A percentile compares a stretch with the other conserved stretches of the same genome.
Evolutionary conservation across 164 flowering plant genomes (phyloP).

Genomic region (Stephania cephalantha): DNA sequence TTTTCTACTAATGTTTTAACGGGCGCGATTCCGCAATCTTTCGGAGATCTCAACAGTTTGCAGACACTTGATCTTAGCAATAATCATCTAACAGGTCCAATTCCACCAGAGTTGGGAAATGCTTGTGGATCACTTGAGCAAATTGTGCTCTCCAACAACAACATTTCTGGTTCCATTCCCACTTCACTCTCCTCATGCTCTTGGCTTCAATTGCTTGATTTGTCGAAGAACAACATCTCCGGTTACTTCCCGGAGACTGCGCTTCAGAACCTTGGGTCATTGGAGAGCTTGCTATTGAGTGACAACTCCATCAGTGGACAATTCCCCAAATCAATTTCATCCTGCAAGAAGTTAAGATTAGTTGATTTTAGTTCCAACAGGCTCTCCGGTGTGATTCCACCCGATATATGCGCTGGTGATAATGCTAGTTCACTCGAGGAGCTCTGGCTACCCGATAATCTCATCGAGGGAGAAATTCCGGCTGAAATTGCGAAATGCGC

Average conservation of each 20-base stretch:
- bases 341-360: constrained; percentile 39
- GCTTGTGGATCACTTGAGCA: constrained; percentile 52
- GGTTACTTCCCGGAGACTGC: constrained; percentile 59
- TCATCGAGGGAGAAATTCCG: constrained; percentile 56
- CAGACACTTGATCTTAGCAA: constrained; percentile 62
- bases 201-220: constrained; percentile 50
- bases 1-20: constrained; percentile 42
- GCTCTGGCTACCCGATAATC: constrained; percentile 68
- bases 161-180: constrained; percentile 64
- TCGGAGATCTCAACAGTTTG: constrained; percentile 40
- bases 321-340: constrained; percentile 53
- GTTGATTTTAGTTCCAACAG: constrained; percentile 74
- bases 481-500: constrained; percentile 43
- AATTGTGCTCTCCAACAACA: constrained; percentile 50
- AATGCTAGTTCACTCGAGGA: constrained; percentile 54
- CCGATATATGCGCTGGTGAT: constrained; percentile 61
- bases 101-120: constrained; percentile 54
- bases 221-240: constrained; percentile 67
- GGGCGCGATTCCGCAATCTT: constrained; percentile 47
- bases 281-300: constrained; percentile 54
- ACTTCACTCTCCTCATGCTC: constrained; percentile 48
- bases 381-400: constrained; percentile 60
- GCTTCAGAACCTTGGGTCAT: constrained; percentile 37
- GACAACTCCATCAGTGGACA: constrained; percentile 59
- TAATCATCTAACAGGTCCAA: constrained; percentile 55